A percentile compares a stretch with the other conserved stretches of the same genome.
Conservation (phyloP, 1,284 basidiomycete species). For the Tilletia indica region DNA sequence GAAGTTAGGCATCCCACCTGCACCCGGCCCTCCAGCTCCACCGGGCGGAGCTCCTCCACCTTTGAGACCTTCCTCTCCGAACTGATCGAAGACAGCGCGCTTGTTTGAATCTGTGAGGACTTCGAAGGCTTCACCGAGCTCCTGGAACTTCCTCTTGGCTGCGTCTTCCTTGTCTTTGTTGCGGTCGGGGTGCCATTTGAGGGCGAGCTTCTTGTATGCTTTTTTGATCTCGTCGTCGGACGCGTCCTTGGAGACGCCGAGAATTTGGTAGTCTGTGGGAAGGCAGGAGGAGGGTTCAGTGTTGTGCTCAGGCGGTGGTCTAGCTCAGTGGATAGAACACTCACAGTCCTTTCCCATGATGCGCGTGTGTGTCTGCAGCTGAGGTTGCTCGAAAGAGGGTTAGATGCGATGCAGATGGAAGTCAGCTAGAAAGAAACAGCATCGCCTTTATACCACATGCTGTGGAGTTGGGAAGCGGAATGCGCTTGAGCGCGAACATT, state of each 20-base stretch:
- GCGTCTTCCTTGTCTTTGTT: conserved; percentile 72
- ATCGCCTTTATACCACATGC: too few species aligned
- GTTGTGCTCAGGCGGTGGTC: neutral
- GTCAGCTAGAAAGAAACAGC: too few species aligned
- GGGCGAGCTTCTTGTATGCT: conserved; percentile 60
- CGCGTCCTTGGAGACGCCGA: conserved; percentile 50
- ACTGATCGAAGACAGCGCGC: conserved; percentile 86
- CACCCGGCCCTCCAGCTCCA: conserved; percentile 39
- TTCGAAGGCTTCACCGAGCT: conserved; percentile 95
- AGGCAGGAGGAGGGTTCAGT: neutral
- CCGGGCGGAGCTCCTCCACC: conserved; percentile 55
- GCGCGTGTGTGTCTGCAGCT: neutral
- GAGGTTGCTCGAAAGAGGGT: too few species aligned
- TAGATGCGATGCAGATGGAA: too few species aligned
- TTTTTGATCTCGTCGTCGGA: conserved; percentile 54
- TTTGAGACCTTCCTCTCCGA: conserved; percentile 94
- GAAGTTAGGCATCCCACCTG: conserved; percentile 30
- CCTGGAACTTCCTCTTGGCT: conserved; percentile 87
- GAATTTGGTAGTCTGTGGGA: conserved; percentile 25
- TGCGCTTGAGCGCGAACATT: too few species aligned
- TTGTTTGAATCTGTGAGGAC: conserved; percentile 92
- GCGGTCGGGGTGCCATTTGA: conserved; percentile 90
- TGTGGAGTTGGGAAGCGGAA: too few species aligned
- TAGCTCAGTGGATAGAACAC: neutral
- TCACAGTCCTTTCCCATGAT: conserved; percentile 14